Evolutionary conservation across 2,329 filamentous ascomycete species (phyloP).

Genomic region (Trichoderma sp.): DNA sequence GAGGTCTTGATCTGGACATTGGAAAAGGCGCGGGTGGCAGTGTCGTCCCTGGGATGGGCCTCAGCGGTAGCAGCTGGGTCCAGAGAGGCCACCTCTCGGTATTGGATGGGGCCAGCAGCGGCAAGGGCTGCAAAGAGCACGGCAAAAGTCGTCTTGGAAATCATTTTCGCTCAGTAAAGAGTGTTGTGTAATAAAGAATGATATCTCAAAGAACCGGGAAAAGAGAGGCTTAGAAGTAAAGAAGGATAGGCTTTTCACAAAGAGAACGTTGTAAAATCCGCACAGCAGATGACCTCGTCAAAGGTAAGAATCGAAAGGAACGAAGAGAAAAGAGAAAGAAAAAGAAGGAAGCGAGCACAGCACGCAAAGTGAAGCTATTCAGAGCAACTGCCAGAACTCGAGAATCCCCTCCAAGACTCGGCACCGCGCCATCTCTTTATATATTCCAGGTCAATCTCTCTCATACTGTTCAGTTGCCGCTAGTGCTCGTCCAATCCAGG

Average conservation of each 20-base stretch:
- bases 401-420: not conserved
- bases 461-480: not conserved
- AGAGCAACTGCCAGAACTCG: constrained; percentile 3
- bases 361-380: constrained; percentile 24
- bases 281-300: constrained; percentile 26
- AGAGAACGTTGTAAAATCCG: constrained; percentile 23
- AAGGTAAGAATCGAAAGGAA: constrained; percentile 23
- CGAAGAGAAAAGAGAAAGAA: constrained; percentile 8
- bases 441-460: not conserved
- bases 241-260: not conserved
- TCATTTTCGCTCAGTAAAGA: constrained; percentile 1
- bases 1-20: constrained; percentile 48
- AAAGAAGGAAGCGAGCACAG: constrained; percentile 19
- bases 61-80: constrained; percentile 46
- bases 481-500: not conserved
- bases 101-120: constrained; percentile 8
- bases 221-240: not conserved
- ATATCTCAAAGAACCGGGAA: not conserved
- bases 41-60: constrained; percentile 47
- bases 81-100: constrained; percentile 40
- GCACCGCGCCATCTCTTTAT: not conserved
- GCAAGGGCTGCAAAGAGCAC: constrained; percentile 19
- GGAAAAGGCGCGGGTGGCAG: constrained; percentile 47
- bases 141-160: not conserved
- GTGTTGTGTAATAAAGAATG: not conserved